Evolutionary conservation across 139 green algal species (phyloP).

Genomic region (Auxenochlorella protothecoides): DNA sequence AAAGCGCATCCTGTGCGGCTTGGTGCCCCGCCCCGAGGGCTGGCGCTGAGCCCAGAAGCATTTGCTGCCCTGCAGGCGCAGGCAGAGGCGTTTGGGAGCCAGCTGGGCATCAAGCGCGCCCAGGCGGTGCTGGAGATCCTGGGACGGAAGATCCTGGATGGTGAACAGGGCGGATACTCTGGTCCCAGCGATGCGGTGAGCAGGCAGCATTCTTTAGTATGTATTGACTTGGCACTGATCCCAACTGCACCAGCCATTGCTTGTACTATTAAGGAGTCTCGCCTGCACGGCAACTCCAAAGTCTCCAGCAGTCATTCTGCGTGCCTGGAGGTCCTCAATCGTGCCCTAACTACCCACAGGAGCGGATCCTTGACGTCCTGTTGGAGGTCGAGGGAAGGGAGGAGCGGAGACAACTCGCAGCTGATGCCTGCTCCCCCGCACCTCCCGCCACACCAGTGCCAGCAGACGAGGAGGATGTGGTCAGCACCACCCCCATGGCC

Average conservation of each 20-base stretch:
- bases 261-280: background rate
- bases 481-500: too few relatives aligned
- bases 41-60: constrained; percentile 20
- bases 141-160: constrained; percentile 12
- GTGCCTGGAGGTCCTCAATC: too few relatives aligned
- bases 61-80: constrained; percentile 27
- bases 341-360: background rate
- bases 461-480: too few relatives aligned
- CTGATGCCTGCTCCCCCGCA: too few relatives aligned
- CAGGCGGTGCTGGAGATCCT: constrained; percentile 15
- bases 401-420: too few relatives aligned
- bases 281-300: background rate
- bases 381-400: background rate
- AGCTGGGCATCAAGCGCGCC: constrained; percentile 13
- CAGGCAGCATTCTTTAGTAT: too few relatives aligned
- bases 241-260: too few relatives aligned
- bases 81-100: constrained; percentile 24
- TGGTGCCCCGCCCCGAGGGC: constrained; percentile 1
- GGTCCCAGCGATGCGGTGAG: background rate
- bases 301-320: background rate
- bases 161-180: constrained; percentile 4
- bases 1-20: background rate
- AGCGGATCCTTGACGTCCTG: constrained; percentile 33
- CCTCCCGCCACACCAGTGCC: too few relatives aligned
- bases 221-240: too few relatives aligned